phyloP scores from a whole-genome alignment of 192 early-diverging fungal species.

The Coemansia sp. region DNA sequence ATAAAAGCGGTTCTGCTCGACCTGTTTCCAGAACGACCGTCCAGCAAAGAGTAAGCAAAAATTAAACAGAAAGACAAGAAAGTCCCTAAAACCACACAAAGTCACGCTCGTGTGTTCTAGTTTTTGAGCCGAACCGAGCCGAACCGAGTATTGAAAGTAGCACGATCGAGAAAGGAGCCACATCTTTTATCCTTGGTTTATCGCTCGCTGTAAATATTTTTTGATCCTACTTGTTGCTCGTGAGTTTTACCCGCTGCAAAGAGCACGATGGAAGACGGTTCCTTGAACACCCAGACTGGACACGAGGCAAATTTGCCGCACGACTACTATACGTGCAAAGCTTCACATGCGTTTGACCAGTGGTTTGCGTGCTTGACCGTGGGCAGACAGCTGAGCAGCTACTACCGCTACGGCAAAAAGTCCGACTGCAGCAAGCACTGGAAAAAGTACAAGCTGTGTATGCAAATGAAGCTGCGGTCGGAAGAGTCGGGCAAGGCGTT shows the following conservation, averaged over 20 bases:
- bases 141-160: background rate
- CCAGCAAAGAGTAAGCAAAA: background rate
- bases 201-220: background rate
- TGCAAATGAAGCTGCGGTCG: conserved; percentile 41
- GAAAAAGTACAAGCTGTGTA: conserved; percentile 43
- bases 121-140: background rate
- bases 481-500: conserved; percentile 29
- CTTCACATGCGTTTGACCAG: conserved; percentile 48
- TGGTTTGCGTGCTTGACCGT: conserved; percentile 50
- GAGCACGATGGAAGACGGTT: background rate
- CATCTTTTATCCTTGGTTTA: background rate
- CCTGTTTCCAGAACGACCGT: background rate
- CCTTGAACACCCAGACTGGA: background rate
- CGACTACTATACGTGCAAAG: conserved; percentile 45
- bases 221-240: background rate
- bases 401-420: conserved; percentile 53
- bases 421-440: conserved; percentile 41
- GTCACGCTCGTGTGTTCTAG: too few species aligned
- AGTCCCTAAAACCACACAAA: too few species aligned
- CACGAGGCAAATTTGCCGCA: conserved; percentile 8
- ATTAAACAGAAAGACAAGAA: background rate
- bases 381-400: conserved; percentile 50
- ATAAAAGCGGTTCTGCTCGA: background rate
- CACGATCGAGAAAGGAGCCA: background rate
- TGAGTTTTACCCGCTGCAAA: background rate